phyloP scores from a whole-genome alignment of 352 stramenopile genomes.

The Phytophthora pistaciae region DNA sequence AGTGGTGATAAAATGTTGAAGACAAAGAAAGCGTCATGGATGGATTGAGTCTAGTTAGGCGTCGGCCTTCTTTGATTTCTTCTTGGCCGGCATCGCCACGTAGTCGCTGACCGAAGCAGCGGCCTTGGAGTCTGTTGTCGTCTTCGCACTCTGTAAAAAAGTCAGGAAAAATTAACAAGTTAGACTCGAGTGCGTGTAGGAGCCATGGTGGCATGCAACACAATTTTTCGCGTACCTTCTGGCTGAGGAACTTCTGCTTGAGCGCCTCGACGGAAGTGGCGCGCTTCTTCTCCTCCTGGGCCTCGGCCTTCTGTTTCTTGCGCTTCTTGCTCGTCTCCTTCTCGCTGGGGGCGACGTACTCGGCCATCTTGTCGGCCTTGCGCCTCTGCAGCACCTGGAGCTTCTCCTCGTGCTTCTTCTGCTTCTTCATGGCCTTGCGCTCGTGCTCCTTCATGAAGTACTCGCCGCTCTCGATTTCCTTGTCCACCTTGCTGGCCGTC shows the following conservation, averaged over 20 bases:
- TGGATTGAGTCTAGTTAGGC: slow-evolving; percentile 39
- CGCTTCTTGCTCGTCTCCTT: slow-evolving; percentile 85
- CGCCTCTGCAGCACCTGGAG: slow-evolving; percentile 67
- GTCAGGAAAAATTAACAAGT: slow-evolving; percentile 14
- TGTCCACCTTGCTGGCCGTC: slow-evolving; percentile 97
- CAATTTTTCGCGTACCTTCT: slow-evolving; percentile 56
- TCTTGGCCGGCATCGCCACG: slow-evolving; percentile 63
- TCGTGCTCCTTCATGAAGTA: slow-evolving; percentile 99
- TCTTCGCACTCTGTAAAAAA: slow-evolving; percentile 45
- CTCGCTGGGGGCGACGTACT: slow-evolving; percentile 80
- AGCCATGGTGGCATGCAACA: too few relatives aligned
- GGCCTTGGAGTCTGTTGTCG: slow-evolving; percentile 34
- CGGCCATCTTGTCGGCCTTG: slow-evolving; percentile 76
- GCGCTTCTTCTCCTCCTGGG: slow-evolving; percentile 55
- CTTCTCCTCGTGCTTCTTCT: slow-evolving; percentile 85
- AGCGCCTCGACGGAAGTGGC: slow-evolving; percentile 69
- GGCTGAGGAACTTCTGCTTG: slow-evolving; percentile 86
- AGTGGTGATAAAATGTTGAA: slow-evolving; percentile 1
- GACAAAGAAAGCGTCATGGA: slow-evolving; percentile 18
- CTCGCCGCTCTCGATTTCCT: slow-evolving; percentile 98
- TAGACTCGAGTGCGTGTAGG: not conserved
- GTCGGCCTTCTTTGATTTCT: slow-evolving; percentile 55
- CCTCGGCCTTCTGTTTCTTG: slow-evolving; percentile 70
- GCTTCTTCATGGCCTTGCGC: slow-evolving; percentile 93
- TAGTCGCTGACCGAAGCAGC: slow-evolving; percentile 69